Conservation (phyloP, 495 filamentous ascomycete genomes). For the Penicillium bovifimosum region DNA sequence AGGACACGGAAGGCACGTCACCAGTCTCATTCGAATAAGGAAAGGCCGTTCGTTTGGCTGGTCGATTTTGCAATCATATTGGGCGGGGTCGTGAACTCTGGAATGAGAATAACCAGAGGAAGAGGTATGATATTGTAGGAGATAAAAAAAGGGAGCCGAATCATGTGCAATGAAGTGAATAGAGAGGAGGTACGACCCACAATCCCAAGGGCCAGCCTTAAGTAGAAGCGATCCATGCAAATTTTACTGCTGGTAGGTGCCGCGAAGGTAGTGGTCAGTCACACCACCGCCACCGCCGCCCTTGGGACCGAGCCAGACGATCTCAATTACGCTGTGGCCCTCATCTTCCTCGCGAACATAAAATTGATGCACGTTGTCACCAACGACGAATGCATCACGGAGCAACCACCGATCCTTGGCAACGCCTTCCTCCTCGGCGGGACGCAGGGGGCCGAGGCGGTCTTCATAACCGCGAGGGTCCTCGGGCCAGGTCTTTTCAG, state of each 20-base stretch:
- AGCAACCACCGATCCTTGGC: constrained; percentile 44
- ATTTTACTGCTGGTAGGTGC: constrained; percentile 27
- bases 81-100: constrained; percentile 19
- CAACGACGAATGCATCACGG: constrained; percentile 38
- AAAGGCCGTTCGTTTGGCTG: constrained; percentile 10
- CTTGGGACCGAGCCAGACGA: constrained; percentile 47
- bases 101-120: constrained; percentile 11
- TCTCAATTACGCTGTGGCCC: constrained; percentile 44
- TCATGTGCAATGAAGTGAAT: constrained; percentile 39
- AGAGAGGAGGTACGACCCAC: constrained; percentile 14
- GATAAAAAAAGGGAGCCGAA: constrained; percentile 19
- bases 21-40: constrained; percentile 21
- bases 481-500: constrained; percentile 60
- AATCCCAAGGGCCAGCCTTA: constrained; percentile 25
- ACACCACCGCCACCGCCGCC: constrained; percentile 39
- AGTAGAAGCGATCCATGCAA: constrained; percentile 4
- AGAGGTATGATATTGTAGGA: constrained; percentile 12
- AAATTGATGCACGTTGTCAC: constrained; percentile 45
- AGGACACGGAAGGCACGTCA: constrained; percentile 23
- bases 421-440: constrained; percentile 37
- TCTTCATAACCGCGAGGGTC: constrained; percentile 45
- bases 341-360: constrained; percentile 44
- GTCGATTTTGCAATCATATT: constrained; percentile 17
- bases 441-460: constrained; percentile 49
- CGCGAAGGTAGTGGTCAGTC: constrained; percentile 25